phyloP scores from a whole-genome alignment of 805 yeast species.

The Huiozyma naganishii region DNA sequence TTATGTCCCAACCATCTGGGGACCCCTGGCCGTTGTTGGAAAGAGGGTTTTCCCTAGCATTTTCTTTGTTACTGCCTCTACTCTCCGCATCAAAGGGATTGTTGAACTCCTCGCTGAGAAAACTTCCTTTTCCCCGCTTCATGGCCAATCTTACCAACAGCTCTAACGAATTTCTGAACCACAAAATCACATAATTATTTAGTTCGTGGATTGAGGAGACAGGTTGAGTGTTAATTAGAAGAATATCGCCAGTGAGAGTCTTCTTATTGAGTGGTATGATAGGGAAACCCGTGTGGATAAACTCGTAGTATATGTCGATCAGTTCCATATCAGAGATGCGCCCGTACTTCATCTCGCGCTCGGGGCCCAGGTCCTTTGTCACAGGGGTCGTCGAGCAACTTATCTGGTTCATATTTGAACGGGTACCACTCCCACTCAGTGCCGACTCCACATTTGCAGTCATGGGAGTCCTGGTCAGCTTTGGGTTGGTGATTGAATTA shows the following conservation, averaged over 20 bases:
- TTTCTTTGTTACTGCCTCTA: neutral
- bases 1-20: slow-evolving; percentile 1
- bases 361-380: neutral
- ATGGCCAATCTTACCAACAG: slow-evolving; percentile 21
- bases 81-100: slow-evolving; percentile 1
- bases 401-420: neutral
- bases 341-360: slow-evolving; percentile 13
- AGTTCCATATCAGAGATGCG: slow-evolving; percentile 28
- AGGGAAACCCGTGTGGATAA: slow-evolving; percentile 32
- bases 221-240: slow-evolving; percentile 24
- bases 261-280: slow-evolving; percentile 29
- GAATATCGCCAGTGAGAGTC: slow-evolving; percentile 22
- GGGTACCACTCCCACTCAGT: neutral
- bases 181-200: slow-evolving; percentile 22
- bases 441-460: neutral
- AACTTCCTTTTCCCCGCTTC: slow-evolving; percentile 10
- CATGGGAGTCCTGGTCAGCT: neutral
- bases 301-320: slow-evolving; percentile 39
- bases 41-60: neutral
- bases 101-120: slow-evolving; percentile 8
- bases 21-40: slow-evolving; percentile 1
- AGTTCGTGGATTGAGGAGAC: slow-evolving; percentile 23
- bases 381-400: neutral
- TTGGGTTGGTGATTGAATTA: neutral
- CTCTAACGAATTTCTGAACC: slow-evolving; percentile 28